Conservation (phyloP, 495 filamentous ascomycete genomes). For the Xylaria scruposa region DNA sequence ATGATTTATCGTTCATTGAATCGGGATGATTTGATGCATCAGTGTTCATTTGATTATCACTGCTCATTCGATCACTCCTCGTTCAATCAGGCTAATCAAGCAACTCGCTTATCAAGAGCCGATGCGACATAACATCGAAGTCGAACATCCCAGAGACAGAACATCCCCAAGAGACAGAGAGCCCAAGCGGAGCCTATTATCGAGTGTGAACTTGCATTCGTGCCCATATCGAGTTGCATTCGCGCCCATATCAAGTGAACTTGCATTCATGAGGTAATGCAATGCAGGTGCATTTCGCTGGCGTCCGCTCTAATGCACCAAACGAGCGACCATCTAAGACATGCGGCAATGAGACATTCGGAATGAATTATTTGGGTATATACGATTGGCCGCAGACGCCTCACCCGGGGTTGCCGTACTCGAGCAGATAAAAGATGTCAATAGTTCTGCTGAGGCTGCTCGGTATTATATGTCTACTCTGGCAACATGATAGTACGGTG, state of each 20-base stretch:
- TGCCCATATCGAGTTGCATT: too few species aligned
- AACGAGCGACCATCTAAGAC: not conserved
- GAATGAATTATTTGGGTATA: not conserved
- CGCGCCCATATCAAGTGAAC: too few species aligned
- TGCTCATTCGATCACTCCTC: not conserved
- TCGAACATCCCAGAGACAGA: too few species aligned
- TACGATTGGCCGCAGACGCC: not conserved
- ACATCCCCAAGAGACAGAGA: not conserved
- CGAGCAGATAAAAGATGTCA: not conserved
- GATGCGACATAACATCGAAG: not conserved
- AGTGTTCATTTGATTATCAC: too few species aligned
- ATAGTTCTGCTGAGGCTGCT: not conserved
- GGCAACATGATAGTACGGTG: not conserved
- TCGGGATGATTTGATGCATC: too few species aligned
- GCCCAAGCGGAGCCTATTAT: constrained; percentile 11
- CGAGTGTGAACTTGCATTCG: not conserved
- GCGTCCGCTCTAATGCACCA: not conserved
- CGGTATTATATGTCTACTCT: not conserved
- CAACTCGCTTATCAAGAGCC: constrained; percentile 20
- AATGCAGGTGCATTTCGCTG: constrained; percentile 10
- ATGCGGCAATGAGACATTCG: not conserved
- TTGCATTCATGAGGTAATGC: constrained; percentile 20
- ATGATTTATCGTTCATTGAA: constrained; percentile 34
- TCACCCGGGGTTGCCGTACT: not conserved
- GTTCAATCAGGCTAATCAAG: constrained; percentile 40